Conservation (phyloP, 1,284 basidiomycete genomes). For the Boletus mariae region DNA sequence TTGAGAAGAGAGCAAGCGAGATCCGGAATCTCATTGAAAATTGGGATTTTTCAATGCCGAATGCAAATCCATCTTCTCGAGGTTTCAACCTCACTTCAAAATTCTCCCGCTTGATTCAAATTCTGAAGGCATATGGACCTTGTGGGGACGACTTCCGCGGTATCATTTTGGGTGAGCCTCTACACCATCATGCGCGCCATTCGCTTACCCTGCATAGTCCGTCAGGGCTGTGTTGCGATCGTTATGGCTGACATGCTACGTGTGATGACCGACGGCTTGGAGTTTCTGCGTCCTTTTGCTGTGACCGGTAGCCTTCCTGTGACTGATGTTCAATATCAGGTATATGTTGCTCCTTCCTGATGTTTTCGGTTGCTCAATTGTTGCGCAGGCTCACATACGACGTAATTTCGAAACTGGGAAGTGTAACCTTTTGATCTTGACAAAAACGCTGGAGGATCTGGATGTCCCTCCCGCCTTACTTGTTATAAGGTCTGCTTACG, state of each 20-base stretch:
- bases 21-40: conserved; percentile 47
- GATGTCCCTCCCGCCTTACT: conserved; percentile 51
- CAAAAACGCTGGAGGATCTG: conserved; percentile 55
- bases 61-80: conserved; percentile 47
- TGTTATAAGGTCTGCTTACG: conserved; percentile 52
- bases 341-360: conserved; percentile 15
- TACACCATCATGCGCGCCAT: conserved; percentile 1
- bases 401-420: conserved; percentile 49
- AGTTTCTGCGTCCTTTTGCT: conserved; percentile 41
- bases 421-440: conserved; percentile 59
- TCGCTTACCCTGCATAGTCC: conserved; percentile 36
- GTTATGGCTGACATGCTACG: conserved; percentile 46
- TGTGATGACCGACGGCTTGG: conserved; percentile 39
- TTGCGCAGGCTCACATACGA: conserved; percentile 31
- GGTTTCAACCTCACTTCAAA: conserved; percentile 65
- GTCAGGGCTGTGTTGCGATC: conserved; percentile 41
- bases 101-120: conserved; percentile 53
- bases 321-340: conserved; percentile 30
- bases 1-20: conserved; percentile 21
- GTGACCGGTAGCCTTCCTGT: conserved; percentile 25
- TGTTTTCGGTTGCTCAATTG: conserved; percentile 8
- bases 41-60: conserved; percentile 59
- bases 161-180: conserved; percentile 56
- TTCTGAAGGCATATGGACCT: conserved; percentile 50
- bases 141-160: conserved; percentile 57